Evolutionary conservation across 345 rosid genomes (phyloP).

Genomic region (Zanthoxylum bungeanum): DNA sequence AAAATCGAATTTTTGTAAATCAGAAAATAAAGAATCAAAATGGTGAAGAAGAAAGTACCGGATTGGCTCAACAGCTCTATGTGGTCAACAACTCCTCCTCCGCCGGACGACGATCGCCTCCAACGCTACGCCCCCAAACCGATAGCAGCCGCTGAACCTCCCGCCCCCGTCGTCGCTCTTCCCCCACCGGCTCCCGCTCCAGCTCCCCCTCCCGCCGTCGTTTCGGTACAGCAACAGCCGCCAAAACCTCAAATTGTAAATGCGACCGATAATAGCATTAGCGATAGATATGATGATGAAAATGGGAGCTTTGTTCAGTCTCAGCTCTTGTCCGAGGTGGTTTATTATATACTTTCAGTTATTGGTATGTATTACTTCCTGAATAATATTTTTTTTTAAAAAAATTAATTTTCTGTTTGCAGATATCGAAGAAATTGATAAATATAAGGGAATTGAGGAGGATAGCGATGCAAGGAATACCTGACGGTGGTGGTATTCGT

Average conservation of each 20-base stretch:
- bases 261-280: conserved; percentile 16
- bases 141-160: conserved; percentile 31
- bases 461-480: conserved; percentile 77
- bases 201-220: conserved; percentile 23
- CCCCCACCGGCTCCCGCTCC: conserved; percentile 27
- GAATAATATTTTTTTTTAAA: neutral
- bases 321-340: conserved; percentile 85
- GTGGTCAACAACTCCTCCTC: conserved; percentile 64
- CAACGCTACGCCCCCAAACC: conserved; percentile 23
- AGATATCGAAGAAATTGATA: conserved; percentile 84
- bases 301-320: conserved; percentile 43
- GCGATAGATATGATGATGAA: conserved; percentile 20
- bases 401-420: neutral
- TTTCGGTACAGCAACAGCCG: conserved; percentile 16
- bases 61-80: conserved; percentile 98
- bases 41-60: conserved; percentile 85
- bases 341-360: neutral
- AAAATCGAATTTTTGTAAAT: neutral
- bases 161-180: conserved; percentile 42
- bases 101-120: conserved; percentile 43
- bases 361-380: neutral
- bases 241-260: conserved; percentile 44
- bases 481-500: conserved; percentile 84
- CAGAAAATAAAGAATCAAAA: conserved; percentile 13
- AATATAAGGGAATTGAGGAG: conserved; percentile 77